Evolutionary conservation across 305 asterid species (phyloP).

Genomic region (Solanum aculeatissimum): DNA sequence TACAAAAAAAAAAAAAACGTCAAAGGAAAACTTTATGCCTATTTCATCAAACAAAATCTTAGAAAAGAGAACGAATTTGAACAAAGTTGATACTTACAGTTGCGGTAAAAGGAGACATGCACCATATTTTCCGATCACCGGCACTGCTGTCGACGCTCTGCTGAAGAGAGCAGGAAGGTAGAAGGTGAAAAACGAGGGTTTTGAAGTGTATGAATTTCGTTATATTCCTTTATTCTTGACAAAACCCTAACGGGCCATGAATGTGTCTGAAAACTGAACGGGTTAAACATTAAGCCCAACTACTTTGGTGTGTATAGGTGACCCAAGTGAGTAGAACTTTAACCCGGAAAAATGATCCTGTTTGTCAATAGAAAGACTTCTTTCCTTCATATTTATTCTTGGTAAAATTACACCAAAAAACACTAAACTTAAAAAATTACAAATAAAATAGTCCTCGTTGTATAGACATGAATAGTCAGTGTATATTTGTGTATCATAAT

Average conservation of each 20-base stretch:
- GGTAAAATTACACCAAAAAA: no score
- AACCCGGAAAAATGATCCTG: no score
- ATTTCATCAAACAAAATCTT: background rate
- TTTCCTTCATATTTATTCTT: no score
- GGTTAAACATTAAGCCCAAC: background rate
- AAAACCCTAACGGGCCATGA: background rate
- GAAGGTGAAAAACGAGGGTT: background rate
- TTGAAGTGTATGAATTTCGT: background rate
- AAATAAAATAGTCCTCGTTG: no score
- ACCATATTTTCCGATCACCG: slow-evolving; percentile 5
- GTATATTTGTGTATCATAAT: no score
- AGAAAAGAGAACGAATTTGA: background rate
- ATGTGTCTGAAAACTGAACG: background rate
- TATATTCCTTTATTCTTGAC: background rate
- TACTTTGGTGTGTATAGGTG: no score
- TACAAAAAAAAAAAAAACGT: background rate
- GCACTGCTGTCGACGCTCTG: background rate
- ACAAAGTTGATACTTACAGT: slow-evolving; percentile 6
- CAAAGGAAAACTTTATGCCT: no score
- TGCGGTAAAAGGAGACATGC: slow-evolving; percentile 24
- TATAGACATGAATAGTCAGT: no score
- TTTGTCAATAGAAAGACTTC: no score
- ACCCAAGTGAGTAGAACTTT: no score
- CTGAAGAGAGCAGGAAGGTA: background rate
- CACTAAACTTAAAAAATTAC: no score